phyloP scores from a whole-genome alignment of 768 basidiomycete genomes.

The Amanita subjunquillea region DNA sequence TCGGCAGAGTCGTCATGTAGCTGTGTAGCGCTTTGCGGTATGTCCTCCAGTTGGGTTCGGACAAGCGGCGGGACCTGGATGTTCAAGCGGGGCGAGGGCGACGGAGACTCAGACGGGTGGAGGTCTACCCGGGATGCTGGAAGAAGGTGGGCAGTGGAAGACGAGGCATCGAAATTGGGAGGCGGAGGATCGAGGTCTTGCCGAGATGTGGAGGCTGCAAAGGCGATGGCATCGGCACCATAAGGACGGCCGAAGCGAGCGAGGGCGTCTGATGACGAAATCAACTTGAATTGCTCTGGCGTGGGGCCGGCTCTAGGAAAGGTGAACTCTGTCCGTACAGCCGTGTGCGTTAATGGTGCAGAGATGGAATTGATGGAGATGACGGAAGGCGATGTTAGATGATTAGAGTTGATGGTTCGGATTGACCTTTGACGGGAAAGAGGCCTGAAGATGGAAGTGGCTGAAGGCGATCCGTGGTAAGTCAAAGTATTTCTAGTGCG shows the following conservation, averaged over 20 bases:
- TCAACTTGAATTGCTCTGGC: conserved; percentile 54
- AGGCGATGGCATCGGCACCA: conserved; percentile 63
- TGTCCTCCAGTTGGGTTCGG: background rate
- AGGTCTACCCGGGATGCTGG: background rate
- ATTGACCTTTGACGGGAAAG: conserved; percentile 37
- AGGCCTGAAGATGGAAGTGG: conserved; percentile 35
- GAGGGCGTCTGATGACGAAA: conserved; percentile 57
- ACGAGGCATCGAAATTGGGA: conserved; percentile 39
- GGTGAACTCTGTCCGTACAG: conserved; percentile 58
- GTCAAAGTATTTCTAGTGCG: conserved; percentile 16
- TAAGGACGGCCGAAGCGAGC: conserved; percentile 69
- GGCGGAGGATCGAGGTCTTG: conserved; percentile 40
- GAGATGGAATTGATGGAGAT: conserved; percentile 71
- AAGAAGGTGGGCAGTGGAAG: conserved; percentile 5
- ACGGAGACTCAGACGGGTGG: background rate
- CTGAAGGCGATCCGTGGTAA: conserved; percentile 23
- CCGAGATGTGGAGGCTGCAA: conserved; percentile 39
- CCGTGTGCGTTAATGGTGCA: conserved; percentile 65
- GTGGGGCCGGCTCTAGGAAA: conserved; percentile 58
- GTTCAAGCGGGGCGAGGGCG: background rate
- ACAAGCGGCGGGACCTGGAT: background rate
- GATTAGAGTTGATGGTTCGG: conserved; percentile 26
- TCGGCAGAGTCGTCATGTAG: background rate
- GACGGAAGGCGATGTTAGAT: conserved; percentile 53
- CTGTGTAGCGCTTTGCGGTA: background rate